These are phyloP conservation scores for Globisporangium cystogenes DNA, from an alignment of 352 stramenopile species.

Conservation along the genomic window DNA sequence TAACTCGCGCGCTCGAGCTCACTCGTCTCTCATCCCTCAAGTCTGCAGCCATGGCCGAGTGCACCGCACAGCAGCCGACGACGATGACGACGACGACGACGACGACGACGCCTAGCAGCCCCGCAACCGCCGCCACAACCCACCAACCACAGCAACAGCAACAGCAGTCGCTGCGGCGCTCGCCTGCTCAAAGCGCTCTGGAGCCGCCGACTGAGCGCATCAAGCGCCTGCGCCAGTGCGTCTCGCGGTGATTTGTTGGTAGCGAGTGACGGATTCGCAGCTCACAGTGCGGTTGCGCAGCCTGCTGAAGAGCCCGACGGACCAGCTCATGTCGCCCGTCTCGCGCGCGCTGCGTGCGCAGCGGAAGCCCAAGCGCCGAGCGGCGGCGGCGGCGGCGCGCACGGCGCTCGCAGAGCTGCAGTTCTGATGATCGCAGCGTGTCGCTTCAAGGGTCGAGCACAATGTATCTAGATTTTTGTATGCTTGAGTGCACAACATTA, in stretches of 20 bases:
- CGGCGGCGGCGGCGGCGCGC: not conserved
- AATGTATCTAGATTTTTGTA: too few species aligned
- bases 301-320: conserved; percentile 53
- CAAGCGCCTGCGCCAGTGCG: conserved; percentile 13
- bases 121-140: too few species aligned
- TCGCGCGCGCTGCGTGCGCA: conserved; percentile 37
- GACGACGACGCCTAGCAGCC: not conserved
- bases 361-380: conserved; percentile 14
- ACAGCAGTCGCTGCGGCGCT: not conserved
- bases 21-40: not conserved
- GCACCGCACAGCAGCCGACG: not conserved
- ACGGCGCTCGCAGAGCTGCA: conserved; percentile 3
- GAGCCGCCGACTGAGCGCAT: conserved; percentile 3
- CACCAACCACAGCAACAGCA: not conserved
- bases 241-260: not conserved
- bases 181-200: not conserved
- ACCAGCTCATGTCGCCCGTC: conserved; percentile 62
- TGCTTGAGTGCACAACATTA: too few species aligned
- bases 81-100: not conserved
- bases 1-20: not conserved
- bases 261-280: too few species aligned
- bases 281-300: conserved; percentile 14
- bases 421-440: not conserved
- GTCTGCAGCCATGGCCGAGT: not conserved
- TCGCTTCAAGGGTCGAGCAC: not conserved